These are phyloP conservation scores for Aspergillus cristatus DNA, from an alignment of 495 filamentous ascomycete species.

Conservation along the genomic window DNA sequence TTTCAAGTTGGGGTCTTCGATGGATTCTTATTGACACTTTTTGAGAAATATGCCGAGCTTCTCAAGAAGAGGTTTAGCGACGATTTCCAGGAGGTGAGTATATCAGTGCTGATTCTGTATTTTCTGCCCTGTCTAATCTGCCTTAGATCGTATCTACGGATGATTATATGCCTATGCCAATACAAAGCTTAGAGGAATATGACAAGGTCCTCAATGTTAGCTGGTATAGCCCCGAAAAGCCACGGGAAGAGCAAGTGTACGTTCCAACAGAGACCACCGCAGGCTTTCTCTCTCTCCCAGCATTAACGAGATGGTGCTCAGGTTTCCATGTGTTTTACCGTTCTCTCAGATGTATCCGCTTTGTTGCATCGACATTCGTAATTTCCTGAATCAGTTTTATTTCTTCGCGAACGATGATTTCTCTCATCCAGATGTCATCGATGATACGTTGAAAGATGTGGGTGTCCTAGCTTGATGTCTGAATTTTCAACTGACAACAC, in stretches of 20 bases:
- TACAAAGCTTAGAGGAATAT: conserved; percentile 80
- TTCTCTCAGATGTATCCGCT: conserved; percentile 99
- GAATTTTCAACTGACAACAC: conserved; percentile 8
- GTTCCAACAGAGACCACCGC: no score
- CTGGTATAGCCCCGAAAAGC: conserved; percentile 81
- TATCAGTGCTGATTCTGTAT: not conserved
- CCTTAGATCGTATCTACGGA: conserved; percentile 82
- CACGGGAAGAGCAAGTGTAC: conserved; percentile 65
- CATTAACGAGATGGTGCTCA: no score
- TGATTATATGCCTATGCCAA: conserved; percentile 99
- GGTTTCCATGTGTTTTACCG: conserved; percentile 84
- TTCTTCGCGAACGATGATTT: conserved; percentile 94
- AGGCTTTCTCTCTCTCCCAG: no score
- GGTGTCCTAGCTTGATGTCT: conserved; percentile 5
- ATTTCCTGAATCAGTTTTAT: conserved; percentile 94
- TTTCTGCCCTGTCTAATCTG: not conserved
- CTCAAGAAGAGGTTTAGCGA: conserved; percentile 83
- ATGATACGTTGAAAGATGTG: conserved; percentile 75
- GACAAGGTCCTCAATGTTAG: conserved; percentile 88
- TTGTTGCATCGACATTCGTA: conserved; percentile 94
- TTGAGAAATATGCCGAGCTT: conserved; percentile 88
- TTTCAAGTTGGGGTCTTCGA: conserved; percentile 79
- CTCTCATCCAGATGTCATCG: conserved; percentile 73
- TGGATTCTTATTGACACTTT: conserved; percentile 72
- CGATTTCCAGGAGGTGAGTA: conserved; percentile 76